phyloP scores from a whole-genome alignment of 2,329 filamentous ascomycete species.

The Apiospora phragmitis region DNA sequence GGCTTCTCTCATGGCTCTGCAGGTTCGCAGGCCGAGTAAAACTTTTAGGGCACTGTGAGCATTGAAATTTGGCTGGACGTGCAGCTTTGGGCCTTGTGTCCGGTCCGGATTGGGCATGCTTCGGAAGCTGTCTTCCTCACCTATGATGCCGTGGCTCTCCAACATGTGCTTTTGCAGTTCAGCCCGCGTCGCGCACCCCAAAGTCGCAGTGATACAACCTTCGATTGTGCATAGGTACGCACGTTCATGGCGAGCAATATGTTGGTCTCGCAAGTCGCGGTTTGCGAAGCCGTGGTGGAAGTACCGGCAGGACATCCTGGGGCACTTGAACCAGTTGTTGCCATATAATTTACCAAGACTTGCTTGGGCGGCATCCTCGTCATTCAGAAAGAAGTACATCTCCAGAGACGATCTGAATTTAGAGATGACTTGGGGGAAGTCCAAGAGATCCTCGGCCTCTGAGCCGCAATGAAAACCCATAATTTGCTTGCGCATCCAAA shows the following conservation, averaged over 20 bases:
- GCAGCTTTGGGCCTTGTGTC: neutral
- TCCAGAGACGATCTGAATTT: neutral
- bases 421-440: neutral
- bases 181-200: constrained; percentile 42
- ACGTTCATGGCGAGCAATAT: constrained; percentile 40
- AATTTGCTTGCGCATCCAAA: neutral
- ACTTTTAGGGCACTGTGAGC: constrained; percentile 34
- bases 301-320: constrained; percentile 39
- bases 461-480: neutral
- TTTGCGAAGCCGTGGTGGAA: constrained; percentile 43
- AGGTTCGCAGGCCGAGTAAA: constrained; percentile 40
- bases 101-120: constrained; percentile 15
- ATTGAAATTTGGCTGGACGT: constrained; percentile 25
- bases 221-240: constrained; percentile 38
- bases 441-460: neutral
- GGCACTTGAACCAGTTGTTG: constrained; percentile 40
- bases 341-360: constrained; percentile 33
- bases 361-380: neutral
- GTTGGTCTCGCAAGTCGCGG: constrained; percentile 31
- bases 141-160: constrained; percentile 24
- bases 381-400: neutral
- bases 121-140: constrained; percentile 18
- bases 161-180: constrained; percentile 36
- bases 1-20: constrained; percentile 36
- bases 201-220: constrained; percentile 33